A percentile compares a stretch with the other conserved stretches of the same genome.
Conservation (phyloP, 179 eudicot genomes). For the Heliamphora pulchella region DNA sequence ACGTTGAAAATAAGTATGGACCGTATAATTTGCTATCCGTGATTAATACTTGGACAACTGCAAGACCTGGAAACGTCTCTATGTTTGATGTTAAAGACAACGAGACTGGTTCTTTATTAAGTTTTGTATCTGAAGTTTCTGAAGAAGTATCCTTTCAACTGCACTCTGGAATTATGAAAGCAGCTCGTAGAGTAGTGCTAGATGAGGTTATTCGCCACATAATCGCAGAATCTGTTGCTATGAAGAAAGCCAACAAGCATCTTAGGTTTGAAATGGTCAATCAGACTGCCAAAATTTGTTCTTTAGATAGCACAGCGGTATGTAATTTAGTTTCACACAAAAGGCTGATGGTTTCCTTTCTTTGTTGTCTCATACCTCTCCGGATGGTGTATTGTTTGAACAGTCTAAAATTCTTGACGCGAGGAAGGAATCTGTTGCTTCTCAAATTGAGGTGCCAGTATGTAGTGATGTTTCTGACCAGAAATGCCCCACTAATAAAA, state of each 20-base stretch:
- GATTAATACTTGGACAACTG: conserved; percentile 45
- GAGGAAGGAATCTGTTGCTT: conserved; percentile 22
- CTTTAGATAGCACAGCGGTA: conserved; percentile 43
- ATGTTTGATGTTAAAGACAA: conserved; percentile 21
- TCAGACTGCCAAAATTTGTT: conserved; percentile 29
- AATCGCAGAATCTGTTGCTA: conserved; percentile 46
- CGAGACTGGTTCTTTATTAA: conserved; percentile 15
- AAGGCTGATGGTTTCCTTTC: neutral
- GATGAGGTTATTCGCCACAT: conserved; percentile 73
- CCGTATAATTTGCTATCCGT: conserved; percentile 49
- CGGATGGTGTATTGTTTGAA: conserved; percentile 17
- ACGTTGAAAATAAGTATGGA: conserved; percentile 37
- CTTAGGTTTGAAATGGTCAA: conserved; percentile 29
- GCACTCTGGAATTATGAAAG: conserved; percentile 75
- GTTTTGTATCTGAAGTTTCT: conserved; percentile 46
- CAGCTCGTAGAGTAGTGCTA: conserved; percentile 63
- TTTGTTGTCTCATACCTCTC: conserved; percentile 12
- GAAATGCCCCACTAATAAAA: conserved; percentile 16
- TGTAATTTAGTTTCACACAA: neutral
- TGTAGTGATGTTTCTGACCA: conserved; percentile 24
- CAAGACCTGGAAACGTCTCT: conserved; percentile 26
- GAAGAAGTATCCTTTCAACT: conserved; percentile 68
- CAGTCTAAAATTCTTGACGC: conserved; percentile 34
- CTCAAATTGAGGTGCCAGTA: conserved; percentile 25
- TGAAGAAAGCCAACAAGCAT: conserved; percentile 55